Conservation (phyloP, 2,329 filamentous ascomycete species). For the Metarhizium album region DNA sequence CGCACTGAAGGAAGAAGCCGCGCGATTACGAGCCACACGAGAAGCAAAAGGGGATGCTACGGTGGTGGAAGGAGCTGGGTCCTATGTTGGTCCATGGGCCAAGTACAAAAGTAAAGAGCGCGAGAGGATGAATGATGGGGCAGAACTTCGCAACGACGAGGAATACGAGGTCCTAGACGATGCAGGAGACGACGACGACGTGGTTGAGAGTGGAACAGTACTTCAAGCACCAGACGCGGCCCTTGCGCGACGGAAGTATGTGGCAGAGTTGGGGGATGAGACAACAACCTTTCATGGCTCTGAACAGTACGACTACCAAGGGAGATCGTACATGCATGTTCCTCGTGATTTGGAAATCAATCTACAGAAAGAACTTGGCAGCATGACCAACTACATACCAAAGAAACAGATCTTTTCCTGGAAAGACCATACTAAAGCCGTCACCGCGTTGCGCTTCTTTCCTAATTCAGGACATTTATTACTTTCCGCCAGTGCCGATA, state of each 20-base stretch:
- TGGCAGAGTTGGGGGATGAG: conserved; percentile 56
- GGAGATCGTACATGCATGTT: conserved; percentile 94
- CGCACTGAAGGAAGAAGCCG: conserved; percentile 60
- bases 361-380: conserved; percentile 69
- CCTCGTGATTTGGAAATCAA: conserved; percentile 84
- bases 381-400: conserved; percentile 79
- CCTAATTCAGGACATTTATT: conserved; percentile 79
- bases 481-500: conserved; percentile 80
- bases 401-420: conserved; percentile 90
- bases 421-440: conserved; percentile 72
- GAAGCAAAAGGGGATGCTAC: conserved; percentile 78
- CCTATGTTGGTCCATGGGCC: conserved; percentile 94
- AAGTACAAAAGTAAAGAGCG: conserved; percentile 64
- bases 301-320: conserved; percentile 82
- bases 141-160: conserved; percentile 66
- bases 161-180: conserved; percentile 60
- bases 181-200: conserved; percentile 60
- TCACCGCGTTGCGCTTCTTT: conserved; percentile 86
- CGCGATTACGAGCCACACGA: conserved; percentile 57
- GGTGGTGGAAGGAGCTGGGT: conserved; percentile 73
- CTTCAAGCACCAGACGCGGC: conserved; percentile 45
- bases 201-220: conserved; percentile 53
- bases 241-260: conserved; percentile 44
- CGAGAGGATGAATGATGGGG: conserved; percentile 62
- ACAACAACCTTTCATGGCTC: conserved; percentile 80